These are phyloP conservation scores for Fusarium chaquense DNA, from an alignment of 2,329 filamentous ascomycete species.

Conservation along the genomic window DNA sequence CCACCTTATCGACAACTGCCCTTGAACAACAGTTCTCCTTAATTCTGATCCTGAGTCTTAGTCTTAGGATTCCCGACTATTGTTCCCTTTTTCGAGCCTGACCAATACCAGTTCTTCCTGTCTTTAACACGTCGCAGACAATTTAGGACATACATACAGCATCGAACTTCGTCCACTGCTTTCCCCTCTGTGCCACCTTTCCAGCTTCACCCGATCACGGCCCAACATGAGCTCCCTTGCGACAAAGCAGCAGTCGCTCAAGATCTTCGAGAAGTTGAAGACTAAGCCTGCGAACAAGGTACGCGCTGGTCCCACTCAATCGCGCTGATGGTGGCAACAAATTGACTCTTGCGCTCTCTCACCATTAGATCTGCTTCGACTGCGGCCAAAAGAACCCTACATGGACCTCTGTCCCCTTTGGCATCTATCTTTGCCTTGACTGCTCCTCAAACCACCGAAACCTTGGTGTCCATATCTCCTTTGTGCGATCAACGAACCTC, in stretches of 20 bases:
- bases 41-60: slow-evolving; percentile 39
- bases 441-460: slow-evolving; percentile 98
- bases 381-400: slow-evolving; percentile 98
- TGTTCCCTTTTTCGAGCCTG: slow-evolving; percentile 27
- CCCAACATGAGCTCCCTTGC: slow-evolving; percentile 73
- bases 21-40: slow-evolving; percentile 52
- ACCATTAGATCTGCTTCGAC: slow-evolving; percentile 90
- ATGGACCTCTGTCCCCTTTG: slow-evolving; percentile 97
- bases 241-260: slow-evolving; percentile 93
- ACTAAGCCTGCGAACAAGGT: slow-evolving; percentile 95
- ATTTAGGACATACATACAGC: slow-evolving; percentile 3
- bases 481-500: slow-evolving; percentile 97
- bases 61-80: slow-evolving; percentile 14
- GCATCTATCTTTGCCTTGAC: slow-evolving; percentile 97
- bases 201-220: slow-evolving; percentile 23
- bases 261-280: slow-evolving; percentile 98
- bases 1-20: slow-evolving; percentile 55
- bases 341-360: slow-evolving; percentile 21
- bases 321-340: not conserved
- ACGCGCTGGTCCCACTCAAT: slow-evolving; percentile 46
- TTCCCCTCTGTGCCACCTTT: slow-evolving; percentile 16
- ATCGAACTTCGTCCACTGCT: not conserved
- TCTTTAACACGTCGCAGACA: slow-evolving; percentile 39
- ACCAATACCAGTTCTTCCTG: slow-evolving; percentile 36
- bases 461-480: slow-evolving; percentile 98